Evolutionary conservation across 176 grass and related monocot species (phyloP).

Genomic region (Carex scoparia): DNA sequence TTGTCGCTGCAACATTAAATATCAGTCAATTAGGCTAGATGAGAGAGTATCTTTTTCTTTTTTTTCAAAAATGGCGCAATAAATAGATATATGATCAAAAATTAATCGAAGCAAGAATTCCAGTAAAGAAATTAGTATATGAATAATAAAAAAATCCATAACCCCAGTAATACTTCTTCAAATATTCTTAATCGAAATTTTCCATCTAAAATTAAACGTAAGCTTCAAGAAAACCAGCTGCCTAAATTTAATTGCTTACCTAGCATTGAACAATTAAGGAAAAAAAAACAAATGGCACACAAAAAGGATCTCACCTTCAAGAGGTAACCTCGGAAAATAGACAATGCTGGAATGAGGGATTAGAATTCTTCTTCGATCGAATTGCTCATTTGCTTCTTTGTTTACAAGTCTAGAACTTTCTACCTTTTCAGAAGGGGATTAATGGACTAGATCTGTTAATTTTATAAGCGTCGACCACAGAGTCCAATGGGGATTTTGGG

Average conservation of each 20-base stretch:
- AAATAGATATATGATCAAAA: too few species aligned
- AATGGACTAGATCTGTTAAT: neutral
- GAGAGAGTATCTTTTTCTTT: neutral
- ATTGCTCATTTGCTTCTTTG: neutral
- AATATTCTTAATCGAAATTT: neutral
- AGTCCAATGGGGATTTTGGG: neutral
- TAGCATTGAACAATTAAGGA: neutral
- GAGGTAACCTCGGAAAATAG: neutral
- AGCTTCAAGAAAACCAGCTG: neutral
- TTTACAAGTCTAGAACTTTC: conserved; percentile 17
- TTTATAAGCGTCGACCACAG: neutral
- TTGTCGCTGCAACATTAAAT: neutral
- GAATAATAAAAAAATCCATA: neutral
- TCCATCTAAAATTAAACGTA: neutral
- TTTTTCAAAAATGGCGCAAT: neutral
- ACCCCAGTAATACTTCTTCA: neutral
- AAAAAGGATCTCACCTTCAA: conserved; percentile 10
- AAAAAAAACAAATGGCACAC: neutral
- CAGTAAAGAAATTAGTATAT: neutral
- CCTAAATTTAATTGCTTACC: neutral
- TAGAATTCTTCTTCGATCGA: neutral
- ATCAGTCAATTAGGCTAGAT: neutral
- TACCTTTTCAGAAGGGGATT: neutral
- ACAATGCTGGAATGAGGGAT: neutral
- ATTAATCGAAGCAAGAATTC: neutral